Evolutionary conservation across 352 stramenopile species (phyloP).

Genomic region (Pythium phragmiticola): DNA sequence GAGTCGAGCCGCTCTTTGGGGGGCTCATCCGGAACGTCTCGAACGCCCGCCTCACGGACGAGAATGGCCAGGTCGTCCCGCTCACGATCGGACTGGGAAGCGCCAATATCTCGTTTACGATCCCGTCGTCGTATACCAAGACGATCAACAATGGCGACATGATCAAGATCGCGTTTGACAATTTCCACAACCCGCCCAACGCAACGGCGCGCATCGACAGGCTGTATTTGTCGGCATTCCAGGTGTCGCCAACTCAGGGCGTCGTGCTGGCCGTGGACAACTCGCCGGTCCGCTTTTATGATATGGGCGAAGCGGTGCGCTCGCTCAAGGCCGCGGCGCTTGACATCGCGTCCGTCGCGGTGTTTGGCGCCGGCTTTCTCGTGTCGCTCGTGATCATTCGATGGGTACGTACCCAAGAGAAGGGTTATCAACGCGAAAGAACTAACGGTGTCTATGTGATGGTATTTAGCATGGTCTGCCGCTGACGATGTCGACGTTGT

Average conservation of each 20-base stretch:
- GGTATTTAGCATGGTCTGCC: constrained; percentile 58
- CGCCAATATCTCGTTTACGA: constrained; percentile 75
- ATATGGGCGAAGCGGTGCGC: constrained; percentile 38
- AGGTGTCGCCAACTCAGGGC: constrained; percentile 30
- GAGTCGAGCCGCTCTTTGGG: constrained; percentile 57
- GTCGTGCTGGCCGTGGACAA: constrained; percentile 61
- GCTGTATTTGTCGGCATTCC: constrained; percentile 64
- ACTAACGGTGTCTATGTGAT: constrained; percentile 2
- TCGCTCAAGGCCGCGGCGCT: constrained; percentile 55
- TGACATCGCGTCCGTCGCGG: constrained; percentile 65
- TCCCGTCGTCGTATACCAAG: constrained; percentile 51
- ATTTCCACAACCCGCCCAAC: constrained; percentile 68
- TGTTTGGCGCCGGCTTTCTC: constrained; percentile 80
- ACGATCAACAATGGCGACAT: constrained; percentile 77
- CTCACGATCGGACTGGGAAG: constrained; percentile 49
- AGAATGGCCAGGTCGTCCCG: constrained; percentile 29
- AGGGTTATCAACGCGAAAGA: not conserved
- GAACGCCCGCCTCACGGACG: constrained; percentile 41
- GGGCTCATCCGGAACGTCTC: constrained; percentile 53
- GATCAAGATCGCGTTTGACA: constrained; percentile 59
- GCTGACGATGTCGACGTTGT: constrained; percentile 78
- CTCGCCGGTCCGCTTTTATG: constrained; percentile 29
- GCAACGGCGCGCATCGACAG: constrained; percentile 58
- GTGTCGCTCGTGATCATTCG: constrained; percentile 83
- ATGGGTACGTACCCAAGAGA: constrained; percentile 37